phyloP scores from a whole-genome alignment of 176 grass and related monocot species.

The Hordeum marinum region DNA sequence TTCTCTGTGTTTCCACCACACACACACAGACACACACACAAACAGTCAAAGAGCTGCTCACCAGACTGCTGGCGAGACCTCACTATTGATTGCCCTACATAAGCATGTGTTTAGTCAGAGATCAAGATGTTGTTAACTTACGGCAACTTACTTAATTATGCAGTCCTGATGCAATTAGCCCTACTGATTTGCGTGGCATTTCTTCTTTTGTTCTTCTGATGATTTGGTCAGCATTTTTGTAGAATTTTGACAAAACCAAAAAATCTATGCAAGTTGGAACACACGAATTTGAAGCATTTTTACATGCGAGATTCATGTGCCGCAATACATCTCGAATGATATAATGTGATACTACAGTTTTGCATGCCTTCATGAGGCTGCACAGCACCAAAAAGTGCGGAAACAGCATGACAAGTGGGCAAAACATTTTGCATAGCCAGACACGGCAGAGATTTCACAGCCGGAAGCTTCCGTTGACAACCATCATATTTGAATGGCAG shows the following conservation, averaged over 20 bases:
- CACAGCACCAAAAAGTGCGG: background rate
- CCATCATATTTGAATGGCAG: background rate
- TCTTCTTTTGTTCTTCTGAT: background rate
- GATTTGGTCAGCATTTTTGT: background rate
- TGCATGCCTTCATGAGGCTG: background rate
- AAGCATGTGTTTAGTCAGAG: background rate
- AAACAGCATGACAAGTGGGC: background rate
- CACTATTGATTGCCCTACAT: background rate
- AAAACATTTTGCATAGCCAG: background rate
- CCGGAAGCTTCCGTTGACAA: background rate
- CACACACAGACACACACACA: background rate
- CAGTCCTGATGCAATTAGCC: background rate
- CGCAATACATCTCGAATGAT: too few species aligned
- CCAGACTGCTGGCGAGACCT: constrained; percentile 18
- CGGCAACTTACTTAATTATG: background rate
- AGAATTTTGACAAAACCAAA: background rate
- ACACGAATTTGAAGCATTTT: background rate
- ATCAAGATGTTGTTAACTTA: background rate
- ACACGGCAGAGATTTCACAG: background rate
- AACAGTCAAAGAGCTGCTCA: constrained; percentile 6
- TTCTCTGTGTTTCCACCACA: background rate
- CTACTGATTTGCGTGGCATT: background rate
- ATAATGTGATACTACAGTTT: too few species aligned
- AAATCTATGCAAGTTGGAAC: background rate
- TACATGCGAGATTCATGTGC: background rate